Evolutionary conservation across 768 basidiomycete species (phyloP).

Genomic region (Leccinum uliginosum): DNA sequence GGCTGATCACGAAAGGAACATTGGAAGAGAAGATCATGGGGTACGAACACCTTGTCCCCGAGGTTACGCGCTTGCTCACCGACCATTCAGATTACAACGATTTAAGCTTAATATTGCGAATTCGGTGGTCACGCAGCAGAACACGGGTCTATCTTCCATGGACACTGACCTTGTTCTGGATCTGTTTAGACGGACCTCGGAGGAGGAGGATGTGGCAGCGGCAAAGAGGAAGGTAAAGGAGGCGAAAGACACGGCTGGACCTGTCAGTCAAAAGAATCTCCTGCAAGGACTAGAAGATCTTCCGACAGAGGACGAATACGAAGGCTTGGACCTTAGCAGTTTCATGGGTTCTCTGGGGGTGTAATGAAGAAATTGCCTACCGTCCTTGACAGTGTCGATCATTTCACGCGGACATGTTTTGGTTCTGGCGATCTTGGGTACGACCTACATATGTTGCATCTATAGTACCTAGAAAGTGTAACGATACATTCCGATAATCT

Average conservation of each 20-base stretch:
- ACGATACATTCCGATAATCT: slow-evolving; percentile 32
- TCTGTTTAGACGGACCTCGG: slow-evolving; percentile 77
- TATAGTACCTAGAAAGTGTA: slow-evolving; percentile 31
- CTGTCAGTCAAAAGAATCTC: slow-evolving; percentile 75
- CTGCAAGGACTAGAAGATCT: slow-evolving; percentile 89
- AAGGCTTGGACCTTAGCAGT: slow-evolving; percentile 75
- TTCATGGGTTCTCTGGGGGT: slow-evolving; percentile 84
- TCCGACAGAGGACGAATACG: slow-evolving; percentile 90
- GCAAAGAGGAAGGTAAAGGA: slow-evolving; percentile 45
- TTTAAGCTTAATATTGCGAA: slow-evolving; percentile 99
- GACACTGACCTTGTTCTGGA: slow-evolving; percentile 96
- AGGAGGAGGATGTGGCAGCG: slow-evolving; percentile 65
- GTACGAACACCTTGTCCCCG: slow-evolving; percentile 41
- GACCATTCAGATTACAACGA: slow-evolving; percentile 71
- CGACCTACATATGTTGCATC: slow-evolving; percentile 30
- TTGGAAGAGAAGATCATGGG: slow-evolving; percentile 99
- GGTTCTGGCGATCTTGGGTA: slow-evolving; percentile 10
- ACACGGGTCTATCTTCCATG: slow-evolving; percentile 90
- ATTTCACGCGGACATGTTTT: slow-evolving; percentile 19
- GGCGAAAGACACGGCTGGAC: slow-evolving; percentile 49
- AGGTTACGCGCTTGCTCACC: slow-evolving; percentile 3
- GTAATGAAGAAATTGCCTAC: slow-evolving; percentile 24
- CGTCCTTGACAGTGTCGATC: background rate
- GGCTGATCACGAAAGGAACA: slow-evolving; percentile 94
- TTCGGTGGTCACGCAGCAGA: slow-evolving; percentile 96